Base-by-base conservation (phyloP, 2,329 filamentous ascomycete species). In the Immersiporthe knoxdaviesiana region DNA sequence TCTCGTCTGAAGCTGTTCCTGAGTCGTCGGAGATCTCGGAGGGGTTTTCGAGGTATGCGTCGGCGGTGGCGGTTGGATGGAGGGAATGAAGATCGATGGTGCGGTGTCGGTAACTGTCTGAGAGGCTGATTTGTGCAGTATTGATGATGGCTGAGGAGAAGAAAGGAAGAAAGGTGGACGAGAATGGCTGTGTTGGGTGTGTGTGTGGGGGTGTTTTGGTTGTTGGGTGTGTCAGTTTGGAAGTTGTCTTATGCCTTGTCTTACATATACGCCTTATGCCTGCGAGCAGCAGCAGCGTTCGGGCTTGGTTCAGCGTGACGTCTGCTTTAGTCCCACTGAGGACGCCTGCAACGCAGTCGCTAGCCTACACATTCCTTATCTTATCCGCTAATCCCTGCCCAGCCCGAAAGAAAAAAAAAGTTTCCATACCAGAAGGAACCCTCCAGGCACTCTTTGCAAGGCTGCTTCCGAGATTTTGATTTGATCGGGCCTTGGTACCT, bases 171-270 rank as follows among this genome's bases (percentile, higher is more conserved):
- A 56, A 30, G 52, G 2, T 18, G 52, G 27, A 7, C 14, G 52
- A n/a, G n/a, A n/a, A 56, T 56, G 52, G 52, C 24, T 56, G 52
- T 56, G 52, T 56, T 56, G 24, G 52, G 52, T 56, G 50, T n/a
- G n/a, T n/a, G n/a, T 18, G 44, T 18, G 44, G 41, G 41, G 18
- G 16, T 47, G 41, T 8, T 47, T 6, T n/a, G n/a, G n/a, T n/a
- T n/a, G n/a, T 18, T 47, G 41, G 50, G n/a, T 54, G 50, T 54
- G 50, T 54, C 50, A 10, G 50, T 27, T 30, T 12, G 52, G 52
- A 18, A 18, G 52, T 16, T 56, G 50, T 24, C 50, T 30, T 27
- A 16, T 54, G 50, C 12, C 24, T 54, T n/a, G n/a, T n/a, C n/a
- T n/a, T n/a, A n/a, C 35, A 35, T 8, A 8, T 18, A 30, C 44